Base-by-base conservation (phyloP, 1,284 basidiomycete species). In the Crocinoboletus sp. region DNA sequence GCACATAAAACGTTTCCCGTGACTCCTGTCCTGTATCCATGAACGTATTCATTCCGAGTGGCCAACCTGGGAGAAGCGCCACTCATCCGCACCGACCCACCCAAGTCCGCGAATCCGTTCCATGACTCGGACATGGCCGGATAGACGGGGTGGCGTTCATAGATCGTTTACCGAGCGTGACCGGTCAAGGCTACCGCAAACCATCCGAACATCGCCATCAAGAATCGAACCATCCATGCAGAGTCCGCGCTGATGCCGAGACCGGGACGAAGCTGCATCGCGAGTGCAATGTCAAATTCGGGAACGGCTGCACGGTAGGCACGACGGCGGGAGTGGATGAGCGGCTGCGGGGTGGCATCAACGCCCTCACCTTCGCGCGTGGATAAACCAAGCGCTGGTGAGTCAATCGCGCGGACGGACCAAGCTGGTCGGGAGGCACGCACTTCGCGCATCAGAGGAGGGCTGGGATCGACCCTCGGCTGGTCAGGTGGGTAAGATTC, bases 181-280 rank as follows among this genome's bases (percentile, higher is more conserved):
- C 39, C 19, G 64, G n/a, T 63, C 48, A 63, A 36, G 27, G 55
- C 61, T 31, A 82, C 69, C 23, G 77, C 72, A 55, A 88, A 73
- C 85, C 85, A 88, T 11, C 84, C 85, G 61, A 84, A 87, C 61
- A 86, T 74, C 19, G 80, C 71, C 81, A 88, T 84, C 62, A 88
- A 61, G 61, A 86, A 86, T 45, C 82, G 68, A 37, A 87, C 81
- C 68, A 86, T 74, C 84, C 84, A 88, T 25, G 84, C 84, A 9
- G 82, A 74, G 54, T 88, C 85, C 17, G 83, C 79, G 36, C 81
- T 78, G 12, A 76, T 58, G 25, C 82, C 81, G 19, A 84, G 62
- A 2, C 82, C 80, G 8, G 82, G 82, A 19, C 81, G 71, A 35
- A 85, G 71, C 60, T 87, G 84, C 81, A 86, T 78, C 32, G 81